Percentiles rank a stretch among this genome's conserved stretches.
Evolutionary conservation across 306 rosid species (phyloP).

Genomic region (Trichosanthes truncata): DNA sequence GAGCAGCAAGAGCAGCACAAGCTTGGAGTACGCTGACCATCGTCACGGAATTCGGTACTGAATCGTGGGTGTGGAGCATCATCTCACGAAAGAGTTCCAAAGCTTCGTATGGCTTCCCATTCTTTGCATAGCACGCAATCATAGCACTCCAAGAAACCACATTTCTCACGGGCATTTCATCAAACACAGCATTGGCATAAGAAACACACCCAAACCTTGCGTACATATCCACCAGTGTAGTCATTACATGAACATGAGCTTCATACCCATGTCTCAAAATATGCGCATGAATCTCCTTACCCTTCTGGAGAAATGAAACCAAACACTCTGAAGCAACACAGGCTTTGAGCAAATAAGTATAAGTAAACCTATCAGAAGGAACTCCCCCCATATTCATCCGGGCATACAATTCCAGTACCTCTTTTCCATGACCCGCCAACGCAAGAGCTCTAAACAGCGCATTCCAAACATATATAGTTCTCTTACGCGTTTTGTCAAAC

Average conservation of each 20-base stretch:
- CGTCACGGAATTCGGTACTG: constrained; percentile 76
- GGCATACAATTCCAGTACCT: constrained; percentile 49
- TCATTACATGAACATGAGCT: constrained; percentile 56
- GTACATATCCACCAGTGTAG: constrained; percentile 80
- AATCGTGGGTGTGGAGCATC: constrained; percentile 48
- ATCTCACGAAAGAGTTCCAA: constrained; percentile 63
- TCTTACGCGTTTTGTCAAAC: constrained; percentile 54
- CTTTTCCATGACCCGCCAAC: constrained; percentile 56
- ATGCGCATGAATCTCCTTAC: constrained; percentile 89
- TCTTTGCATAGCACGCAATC: constrained; percentile 80
- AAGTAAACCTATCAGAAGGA: constrained; percentile 60
- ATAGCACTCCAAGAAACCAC: constrained; percentile 92
- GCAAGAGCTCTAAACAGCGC: constrained; percentile 72
- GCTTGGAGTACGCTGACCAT: constrained; percentile 95
- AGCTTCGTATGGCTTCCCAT: constrained; percentile 64
- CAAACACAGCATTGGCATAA: constrained; percentile 54
- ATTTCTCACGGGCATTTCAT: constrained; percentile 55
- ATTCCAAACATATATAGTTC: constrained; percentile 84
- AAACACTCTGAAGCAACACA: constrained; percentile 57
- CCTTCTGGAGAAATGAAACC: constrained; percentile 42
- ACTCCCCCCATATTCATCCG: constrained; percentile 51
- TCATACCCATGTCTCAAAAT: constrained; percentile 72
- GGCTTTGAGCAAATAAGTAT: constrained; percentile 79
- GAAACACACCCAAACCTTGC: constrained; percentile 64
- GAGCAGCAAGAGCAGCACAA: constrained; percentile 68